Percentiles rank a stretch among this genome's conserved stretches.
Conservation (phyloP, 768 basidiomycete species). For the Pleurotus djamor region DNA sequence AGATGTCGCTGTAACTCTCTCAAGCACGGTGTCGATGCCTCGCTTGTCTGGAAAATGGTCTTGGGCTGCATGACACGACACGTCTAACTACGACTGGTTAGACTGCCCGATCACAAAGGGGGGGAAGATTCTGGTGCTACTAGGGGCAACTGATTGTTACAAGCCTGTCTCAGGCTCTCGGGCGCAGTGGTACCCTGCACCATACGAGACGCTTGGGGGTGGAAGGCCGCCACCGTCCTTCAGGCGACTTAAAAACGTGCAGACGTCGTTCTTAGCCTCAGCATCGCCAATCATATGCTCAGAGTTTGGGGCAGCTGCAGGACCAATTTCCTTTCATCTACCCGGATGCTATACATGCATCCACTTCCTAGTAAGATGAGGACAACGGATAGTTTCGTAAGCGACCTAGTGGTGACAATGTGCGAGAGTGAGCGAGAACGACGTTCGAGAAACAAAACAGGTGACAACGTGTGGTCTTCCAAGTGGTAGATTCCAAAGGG, state of each 20-base stretch:
- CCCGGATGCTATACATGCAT: no score
- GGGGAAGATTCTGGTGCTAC: neutral
- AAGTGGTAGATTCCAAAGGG: neutral
- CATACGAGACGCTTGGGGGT: neutral
- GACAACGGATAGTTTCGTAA: no score
- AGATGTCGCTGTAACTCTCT: neutral
- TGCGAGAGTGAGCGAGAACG: no score
- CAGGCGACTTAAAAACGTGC: neutral
- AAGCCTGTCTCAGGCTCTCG: no score
- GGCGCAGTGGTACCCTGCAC: neutral
- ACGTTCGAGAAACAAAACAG: no score
- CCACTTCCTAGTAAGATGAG: no score
- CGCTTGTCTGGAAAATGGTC: no score
- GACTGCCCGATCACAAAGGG: neutral
- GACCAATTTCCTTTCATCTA: no score
- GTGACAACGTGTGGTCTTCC: neutral
- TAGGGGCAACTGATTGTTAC: neutral
- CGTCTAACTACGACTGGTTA: neutral
- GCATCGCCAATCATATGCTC: neutral
- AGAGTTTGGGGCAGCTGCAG: no score
- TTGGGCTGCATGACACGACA: neutral
- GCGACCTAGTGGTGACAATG: no score
- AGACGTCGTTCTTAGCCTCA: neutral
- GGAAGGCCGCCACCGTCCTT: neutral
- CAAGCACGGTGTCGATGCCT: neutral